These are phyloP conservation scores for Ceratocystis papillata DNA, from an alignment of 2,329 filamentous ascomycete genomes.

Conservation along the genomic window DNA sequence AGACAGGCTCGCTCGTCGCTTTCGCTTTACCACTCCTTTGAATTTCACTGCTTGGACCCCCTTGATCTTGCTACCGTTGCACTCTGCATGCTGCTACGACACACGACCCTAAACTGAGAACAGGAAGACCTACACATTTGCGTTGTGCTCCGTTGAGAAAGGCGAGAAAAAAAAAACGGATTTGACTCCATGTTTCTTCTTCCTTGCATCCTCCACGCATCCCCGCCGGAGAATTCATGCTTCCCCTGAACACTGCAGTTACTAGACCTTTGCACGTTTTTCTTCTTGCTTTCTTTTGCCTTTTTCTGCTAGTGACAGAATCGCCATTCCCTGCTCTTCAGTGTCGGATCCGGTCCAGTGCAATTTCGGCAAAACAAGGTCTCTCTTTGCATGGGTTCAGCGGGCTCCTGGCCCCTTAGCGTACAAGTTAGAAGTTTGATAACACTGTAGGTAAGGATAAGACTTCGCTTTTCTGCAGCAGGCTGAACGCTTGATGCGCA, in stretches of 20 bases:
- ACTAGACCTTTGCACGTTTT: background rate
- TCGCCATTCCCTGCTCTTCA: background rate
- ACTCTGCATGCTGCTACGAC: too few relatives aligned
- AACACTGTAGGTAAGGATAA: background rate
- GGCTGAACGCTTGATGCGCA: background rate
- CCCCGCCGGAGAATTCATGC: background rate
- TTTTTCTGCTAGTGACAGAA: background rate
- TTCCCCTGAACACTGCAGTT: slow-evolving; percentile 11
- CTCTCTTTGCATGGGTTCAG: slow-evolving; percentile 1
- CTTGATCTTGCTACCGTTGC: too few relatives aligned
- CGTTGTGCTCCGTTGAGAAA: background rate
- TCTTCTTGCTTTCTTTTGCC: background rate
- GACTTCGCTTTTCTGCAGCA: background rate
- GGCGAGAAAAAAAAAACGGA: background rate
- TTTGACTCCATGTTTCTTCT: background rate
- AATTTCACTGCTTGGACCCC: background rate
- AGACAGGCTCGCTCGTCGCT: background rate
- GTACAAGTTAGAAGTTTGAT: too few relatives aligned
- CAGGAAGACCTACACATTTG: background rate
- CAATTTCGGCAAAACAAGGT: slow-evolving; percentile 5
- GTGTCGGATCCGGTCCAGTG: background rate
- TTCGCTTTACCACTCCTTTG: background rate
- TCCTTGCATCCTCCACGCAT: background rate
- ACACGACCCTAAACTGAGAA: background rate
- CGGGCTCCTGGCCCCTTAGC: background rate